Conservation (phyloP, 352 stramenopile genomes). For the Globisporangium cystogenes region DNA sequence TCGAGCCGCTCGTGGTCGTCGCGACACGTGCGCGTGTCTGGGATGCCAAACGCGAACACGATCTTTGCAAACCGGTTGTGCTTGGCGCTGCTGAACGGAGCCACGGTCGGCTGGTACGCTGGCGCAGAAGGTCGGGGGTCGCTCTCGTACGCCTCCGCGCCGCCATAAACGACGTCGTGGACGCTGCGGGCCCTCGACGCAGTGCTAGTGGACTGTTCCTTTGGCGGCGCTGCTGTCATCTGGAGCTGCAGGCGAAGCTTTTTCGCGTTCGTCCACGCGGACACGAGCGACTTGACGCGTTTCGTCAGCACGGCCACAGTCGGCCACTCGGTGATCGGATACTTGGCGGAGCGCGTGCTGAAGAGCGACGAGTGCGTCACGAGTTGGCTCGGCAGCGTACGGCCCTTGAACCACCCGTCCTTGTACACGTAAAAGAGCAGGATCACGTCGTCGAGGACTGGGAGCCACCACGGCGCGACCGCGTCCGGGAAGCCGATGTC, state of each 20-base stretch:
- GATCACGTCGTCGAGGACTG: slow-evolving; percentile 66
- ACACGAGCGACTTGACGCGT: slow-evolving; percentile 43
- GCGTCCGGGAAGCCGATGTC: slow-evolving; percentile 20
- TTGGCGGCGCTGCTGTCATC: not conserved
- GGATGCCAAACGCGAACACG: slow-evolving; percentile 71
- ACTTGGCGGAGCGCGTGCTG: slow-evolving; percentile 29
- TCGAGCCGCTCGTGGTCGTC: slow-evolving; percentile 39
- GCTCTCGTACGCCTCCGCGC: not conserved
- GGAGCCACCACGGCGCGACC: slow-evolving; percentile 74
- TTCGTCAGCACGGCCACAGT: slow-evolving; percentile 40
- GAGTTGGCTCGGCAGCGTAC: slow-evolving; percentile 27
- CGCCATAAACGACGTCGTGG: not conserved
- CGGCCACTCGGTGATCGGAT: slow-evolving; percentile 34
- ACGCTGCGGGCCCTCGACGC: not conserved
- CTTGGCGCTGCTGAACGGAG: slow-evolving; percentile 15
- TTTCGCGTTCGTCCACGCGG: slow-evolving; percentile 34
- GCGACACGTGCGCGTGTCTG: slow-evolving; percentile 55
- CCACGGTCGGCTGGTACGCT: not conserved
- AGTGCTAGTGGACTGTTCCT: not conserved
- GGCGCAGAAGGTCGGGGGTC: not conserved
- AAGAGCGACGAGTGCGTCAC: slow-evolving; percentile 50
- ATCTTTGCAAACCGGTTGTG: slow-evolving; percentile 77
- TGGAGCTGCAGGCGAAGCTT: slow-evolving; percentile 10
- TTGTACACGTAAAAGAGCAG: slow-evolving; percentile 64
- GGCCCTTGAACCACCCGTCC: slow-evolving; percentile 65